Percentiles rank a stretch among this genome's conserved stretches.
These are phyloP conservation scores for Asterella californica DNA, from an alignment of 225 moss, liverwort and hornwort genomes.

Conservation along the genomic window DNA sequence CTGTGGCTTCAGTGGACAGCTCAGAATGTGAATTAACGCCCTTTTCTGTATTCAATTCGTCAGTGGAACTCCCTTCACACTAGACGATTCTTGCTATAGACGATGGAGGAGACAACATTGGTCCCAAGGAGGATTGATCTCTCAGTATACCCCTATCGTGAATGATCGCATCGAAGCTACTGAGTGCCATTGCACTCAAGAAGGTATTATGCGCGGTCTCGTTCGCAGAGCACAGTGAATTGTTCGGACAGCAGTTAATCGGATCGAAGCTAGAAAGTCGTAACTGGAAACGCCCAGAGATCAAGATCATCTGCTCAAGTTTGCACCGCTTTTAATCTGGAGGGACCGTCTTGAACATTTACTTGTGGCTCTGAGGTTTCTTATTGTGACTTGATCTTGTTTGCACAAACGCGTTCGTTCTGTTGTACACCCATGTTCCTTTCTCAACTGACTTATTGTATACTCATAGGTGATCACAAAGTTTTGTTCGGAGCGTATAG, in stretches of 20 bases:
- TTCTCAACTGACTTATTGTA: constrained; percentile 32
- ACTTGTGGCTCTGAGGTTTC: not conserved
- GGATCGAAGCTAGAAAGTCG: not conserved
- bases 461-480: constrained; percentile 90
- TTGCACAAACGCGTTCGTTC: not conserved
- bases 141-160: not conserved
- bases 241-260: too few relatives aligned
- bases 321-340: not conserved
- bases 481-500: constrained; percentile 96
- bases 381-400: too few relatives aligned
- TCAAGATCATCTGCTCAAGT: not conserved
- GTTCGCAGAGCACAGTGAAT: too few relatives aligned
- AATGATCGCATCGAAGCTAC: not conserved
- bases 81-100: not conserved
- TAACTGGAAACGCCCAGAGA: too few relatives aligned
- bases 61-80: not conserved
- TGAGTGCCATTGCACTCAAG: not conserved
- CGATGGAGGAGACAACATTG: not conserved
- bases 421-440: not conserved
- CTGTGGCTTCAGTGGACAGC: too few relatives aligned
- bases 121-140: too few relatives aligned
- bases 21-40: too few relatives aligned
- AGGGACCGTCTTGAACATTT: not conserved
- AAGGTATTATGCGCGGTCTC: too few relatives aligned
- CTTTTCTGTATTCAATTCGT: not conserved